These are phyloP conservation scores for Gnomoniopsis sp. DNA, from an alignment of 2,329 filamentous ascomycete genomes.

Conservation along the genomic window DNA sequence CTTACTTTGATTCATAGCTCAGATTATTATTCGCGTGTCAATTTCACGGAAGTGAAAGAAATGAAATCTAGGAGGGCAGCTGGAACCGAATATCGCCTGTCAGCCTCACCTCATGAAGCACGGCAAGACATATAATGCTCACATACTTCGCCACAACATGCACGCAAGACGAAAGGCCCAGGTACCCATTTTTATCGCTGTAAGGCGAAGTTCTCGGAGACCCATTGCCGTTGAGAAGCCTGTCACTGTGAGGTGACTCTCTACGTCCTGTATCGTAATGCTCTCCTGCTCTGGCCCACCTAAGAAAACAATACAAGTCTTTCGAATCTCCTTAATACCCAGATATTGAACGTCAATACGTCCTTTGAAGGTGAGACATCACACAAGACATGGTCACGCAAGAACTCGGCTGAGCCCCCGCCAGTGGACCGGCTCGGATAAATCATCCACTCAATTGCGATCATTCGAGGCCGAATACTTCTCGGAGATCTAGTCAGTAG, in stretches of 20 bases:
- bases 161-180: neutral
- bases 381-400: constrained; percentile 15
- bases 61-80: neutral
- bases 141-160: neutral
- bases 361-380: neutral
- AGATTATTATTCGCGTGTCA: too few species aligned
- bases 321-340: neutral
- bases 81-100: neutral
- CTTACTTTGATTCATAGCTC: neutral
- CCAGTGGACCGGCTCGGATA: constrained; percentile 13
- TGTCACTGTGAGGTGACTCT: too few species aligned
- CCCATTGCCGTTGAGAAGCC: neutral
- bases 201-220: too few species aligned
- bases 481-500: constrained; percentile 1
- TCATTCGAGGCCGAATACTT: constrained; percentile 1
- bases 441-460: constrained; percentile 11
- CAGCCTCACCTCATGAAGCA: neutral
- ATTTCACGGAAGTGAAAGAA: neutral
- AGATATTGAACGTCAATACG: neutral
- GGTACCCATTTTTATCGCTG: too few species aligned
- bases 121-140: neutral
- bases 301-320: neutral
- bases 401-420: constrained; percentile 9
- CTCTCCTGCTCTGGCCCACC: neutral
- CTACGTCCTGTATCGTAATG: neutral